Evolutionary conservation across 805 yeast genomes (phyloP).

Genomic region (Ogataea methylovora): DNA sequence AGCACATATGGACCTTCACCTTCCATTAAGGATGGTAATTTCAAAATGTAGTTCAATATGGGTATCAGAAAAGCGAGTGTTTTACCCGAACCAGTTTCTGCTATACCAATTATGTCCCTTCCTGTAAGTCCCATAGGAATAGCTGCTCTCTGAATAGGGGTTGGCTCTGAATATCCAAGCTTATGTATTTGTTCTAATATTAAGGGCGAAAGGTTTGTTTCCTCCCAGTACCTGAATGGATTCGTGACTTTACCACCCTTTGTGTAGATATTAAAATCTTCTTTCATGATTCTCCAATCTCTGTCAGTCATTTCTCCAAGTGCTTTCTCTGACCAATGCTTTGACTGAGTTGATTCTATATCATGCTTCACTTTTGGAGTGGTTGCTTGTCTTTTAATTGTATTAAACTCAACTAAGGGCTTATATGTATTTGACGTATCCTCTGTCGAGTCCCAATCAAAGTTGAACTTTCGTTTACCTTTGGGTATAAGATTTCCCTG

Average conservation of each 20-base stretch:
- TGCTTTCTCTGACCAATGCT: slow-evolving; percentile 68
- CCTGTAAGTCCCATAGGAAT: slow-evolving; percentile 59
- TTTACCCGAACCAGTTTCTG: slow-evolving; percentile 96
- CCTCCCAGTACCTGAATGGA: slow-evolving; percentile 75
- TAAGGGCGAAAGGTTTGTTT: slow-evolving; percentile 40
- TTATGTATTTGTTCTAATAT: slow-evolving; percentile 29
- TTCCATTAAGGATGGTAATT: slow-evolving; percentile 37
- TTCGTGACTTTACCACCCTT: slow-evolving; percentile 41
- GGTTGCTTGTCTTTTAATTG: slow-evolving; percentile 17
- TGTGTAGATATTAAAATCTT: slow-evolving; percentile 62
- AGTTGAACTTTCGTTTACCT: slow-evolving; percentile 38
- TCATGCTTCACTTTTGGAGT: slow-evolving; percentile 2
- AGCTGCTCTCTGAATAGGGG: slow-evolving; percentile 88
- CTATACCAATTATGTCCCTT: slow-evolving; percentile 78
- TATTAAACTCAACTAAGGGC: slow-evolving; percentile 27
- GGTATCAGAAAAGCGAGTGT: slow-evolving; percentile 82
- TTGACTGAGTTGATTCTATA: slow-evolving; percentile 12
- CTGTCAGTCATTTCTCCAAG: slow-evolving; percentile 61
- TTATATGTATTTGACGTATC: slow-evolving; percentile 48
- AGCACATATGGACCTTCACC: slow-evolving; percentile 69
- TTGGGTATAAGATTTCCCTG: slow-evolving; percentile 4
- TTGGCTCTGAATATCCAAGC: slow-evolving; percentile 55
- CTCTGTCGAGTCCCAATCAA: slow-evolving; percentile 63
- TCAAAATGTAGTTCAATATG: slow-evolving; percentile 45
- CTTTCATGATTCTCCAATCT: slow-evolving; percentile 86